Percentiles rank a stretch among this genome's conserved stretches.
These are phyloP conservation scores for Irpex sp. DNA, from an alignment of 1,284 basidiomycete genomes.

Conservation along the genomic window DNA sequence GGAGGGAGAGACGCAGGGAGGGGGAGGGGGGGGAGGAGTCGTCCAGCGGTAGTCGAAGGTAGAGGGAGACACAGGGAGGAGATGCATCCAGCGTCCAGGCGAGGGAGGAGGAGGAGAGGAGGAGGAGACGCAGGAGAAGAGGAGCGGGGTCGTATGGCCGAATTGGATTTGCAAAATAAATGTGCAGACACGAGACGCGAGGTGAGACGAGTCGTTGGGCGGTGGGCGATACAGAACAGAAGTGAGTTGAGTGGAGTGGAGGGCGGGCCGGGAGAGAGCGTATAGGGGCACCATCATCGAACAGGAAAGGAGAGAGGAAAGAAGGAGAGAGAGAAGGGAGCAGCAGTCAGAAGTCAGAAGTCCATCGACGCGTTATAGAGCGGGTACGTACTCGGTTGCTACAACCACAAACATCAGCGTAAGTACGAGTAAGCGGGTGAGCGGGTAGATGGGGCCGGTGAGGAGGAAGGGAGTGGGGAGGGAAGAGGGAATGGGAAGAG, in stretches of 20 bases:
- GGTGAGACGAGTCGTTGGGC: neutral
- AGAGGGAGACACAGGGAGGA: too few species aligned
- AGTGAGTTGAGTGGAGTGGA: neutral
- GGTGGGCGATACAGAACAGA: neutral
- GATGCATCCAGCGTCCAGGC: neutral
- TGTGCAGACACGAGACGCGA: neutral
- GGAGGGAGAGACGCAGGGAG: too few species aligned
- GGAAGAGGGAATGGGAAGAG: neutral
- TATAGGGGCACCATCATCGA: neutral
- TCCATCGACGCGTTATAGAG: neutral
- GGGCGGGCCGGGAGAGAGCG: neutral
- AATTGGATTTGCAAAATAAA: neutral
- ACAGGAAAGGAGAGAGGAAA: neutral
- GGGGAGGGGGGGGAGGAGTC: too few species aligned
- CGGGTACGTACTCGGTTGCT: constrained; percentile 1
- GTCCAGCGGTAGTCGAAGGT: too few species aligned
- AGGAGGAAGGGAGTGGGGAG: neutral
- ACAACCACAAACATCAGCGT: neutral
- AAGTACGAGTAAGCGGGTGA: constrained; percentile 8
- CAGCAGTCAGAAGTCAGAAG: neutral
- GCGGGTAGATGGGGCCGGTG: too few species aligned
- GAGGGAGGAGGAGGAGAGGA: neutral
- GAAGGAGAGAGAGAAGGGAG: neutral
- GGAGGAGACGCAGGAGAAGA: neutral
- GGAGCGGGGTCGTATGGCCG: neutral